Conservation (phyloP, 306 rosid genomes). For the Vigna mungo region DNA sequence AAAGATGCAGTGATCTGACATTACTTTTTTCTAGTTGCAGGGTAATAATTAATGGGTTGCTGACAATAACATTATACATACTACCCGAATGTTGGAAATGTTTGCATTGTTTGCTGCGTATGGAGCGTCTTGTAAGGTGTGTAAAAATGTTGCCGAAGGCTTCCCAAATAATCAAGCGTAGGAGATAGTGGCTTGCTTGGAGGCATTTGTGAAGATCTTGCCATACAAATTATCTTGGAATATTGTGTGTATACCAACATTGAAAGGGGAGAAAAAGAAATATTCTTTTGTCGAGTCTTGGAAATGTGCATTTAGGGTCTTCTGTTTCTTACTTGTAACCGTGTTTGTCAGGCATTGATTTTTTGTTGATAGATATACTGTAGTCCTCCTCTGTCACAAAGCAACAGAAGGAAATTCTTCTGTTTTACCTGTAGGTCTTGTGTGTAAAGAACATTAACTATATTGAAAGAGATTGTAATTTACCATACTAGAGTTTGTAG, state of each 20-base stretch:
- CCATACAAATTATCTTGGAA: constrained; percentile 40
- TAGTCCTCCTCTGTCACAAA: constrained; percentile 39
- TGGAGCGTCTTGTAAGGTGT: constrained; percentile 43
- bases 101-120: constrained; percentile 38
- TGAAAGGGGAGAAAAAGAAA: constrained; percentile 27
- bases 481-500: constrained; percentile 33
- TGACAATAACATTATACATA: constrained; percentile 37
- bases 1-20: constrained; percentile 27
- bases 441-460: constrained; percentile 47
- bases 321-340: constrained; percentile 28
- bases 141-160: constrained; percentile 42
- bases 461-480: constrained; percentile 35
- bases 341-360: constrained; percentile 41
- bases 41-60: constrained; percentile 44
- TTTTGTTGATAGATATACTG: constrained; percentile 39
- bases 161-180: constrained; percentile 41
- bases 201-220: constrained; percentile 35
- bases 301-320: constrained; percentile 45
- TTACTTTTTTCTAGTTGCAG: constrained; percentile 48
- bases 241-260: constrained; percentile 37
- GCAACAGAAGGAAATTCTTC: constrained; percentile 48
- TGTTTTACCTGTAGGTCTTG: constrained; percentile 22
- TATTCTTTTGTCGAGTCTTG: constrained; percentile 31
- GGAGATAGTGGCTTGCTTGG: constrained; percentile 41
- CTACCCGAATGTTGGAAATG: constrained; percentile 30